Base-by-base conservation (phyloP, 2,329 filamentous ascomycete species). In the Paradendryphiella salina region DNA sequence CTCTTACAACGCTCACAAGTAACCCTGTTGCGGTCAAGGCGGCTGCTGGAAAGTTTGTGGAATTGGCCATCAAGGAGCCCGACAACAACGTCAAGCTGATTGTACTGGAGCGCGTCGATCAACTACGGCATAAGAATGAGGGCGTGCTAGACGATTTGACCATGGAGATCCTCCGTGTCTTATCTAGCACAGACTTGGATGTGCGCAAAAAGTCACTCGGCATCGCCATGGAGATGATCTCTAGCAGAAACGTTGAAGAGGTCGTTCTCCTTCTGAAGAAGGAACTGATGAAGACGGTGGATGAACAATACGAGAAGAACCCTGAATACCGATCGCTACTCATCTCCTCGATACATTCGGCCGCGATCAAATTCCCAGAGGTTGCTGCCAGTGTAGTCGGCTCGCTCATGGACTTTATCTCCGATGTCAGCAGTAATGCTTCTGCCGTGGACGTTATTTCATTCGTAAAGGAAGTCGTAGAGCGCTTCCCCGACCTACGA, bases 1-100 rank as follows among this genome's bases (percentile, higher is more conserved):
- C 93, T 10, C 81, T 99, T 49, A 97, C 93, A 5, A 87, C 92
- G 1, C 83, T 99, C 45, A 99, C 94, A 15, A 95, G 85, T 75
- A 99, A 99, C 76, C 93, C 94, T 0, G 94, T 99, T 10, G 94
- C 94, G 14, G 93, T 99, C 52, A 99, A 97, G 77, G 94, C 94
- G 20, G 94, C 94, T 8, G 94, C 94, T 11, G 84, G 85, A 63
- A 99, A 99, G 71, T 94, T 99, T 72, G 96, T 97, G 59, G 94
- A 99, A 74, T 81, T 99, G 7, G 91, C 89, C 71, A 96, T 99
- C 72, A 96, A 96, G 77, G 94, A 97, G 76, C 87, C 94, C 0
- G 94, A 99, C 74, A 99, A 99, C 80, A 99, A 99, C 70, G 94
- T 99, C 59, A 99, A 99, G 78, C 85, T 99, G 37, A 99, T 99